Percentiles rank a stretch among this genome's conserved stretches.
These are phyloP conservation scores for Canna indica DNA, from an alignment of 176 grass and related monocot species.

Conservation along the genomic window DNA sequence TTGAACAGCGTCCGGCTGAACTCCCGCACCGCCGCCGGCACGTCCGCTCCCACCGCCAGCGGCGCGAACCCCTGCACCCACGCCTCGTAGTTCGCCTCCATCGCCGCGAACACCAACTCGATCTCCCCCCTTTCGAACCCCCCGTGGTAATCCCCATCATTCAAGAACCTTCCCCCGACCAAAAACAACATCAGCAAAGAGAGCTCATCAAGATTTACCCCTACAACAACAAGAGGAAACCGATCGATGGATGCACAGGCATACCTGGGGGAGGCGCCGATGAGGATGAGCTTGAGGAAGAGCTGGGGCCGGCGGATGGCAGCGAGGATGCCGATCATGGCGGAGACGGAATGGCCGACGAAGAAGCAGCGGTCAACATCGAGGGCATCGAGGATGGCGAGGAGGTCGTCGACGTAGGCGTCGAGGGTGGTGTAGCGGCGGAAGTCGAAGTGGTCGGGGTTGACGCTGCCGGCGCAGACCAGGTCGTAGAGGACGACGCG, in stretches of 20 bases:
- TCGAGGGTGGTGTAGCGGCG: too few relatives aligned
- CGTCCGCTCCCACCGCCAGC: slow-evolving; percentile 83
- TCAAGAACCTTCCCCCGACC: slow-evolving; percentile 18
- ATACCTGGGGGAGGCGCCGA: slow-evolving; percentile 74
- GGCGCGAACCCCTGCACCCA: slow-evolving; percentile 92
- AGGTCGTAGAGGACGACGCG: slow-evolving; percentile 61
- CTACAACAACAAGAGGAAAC: too few relatives aligned
- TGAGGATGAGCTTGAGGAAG: slow-evolving; percentile 76
- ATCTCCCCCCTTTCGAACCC: slow-evolving; percentile 76
- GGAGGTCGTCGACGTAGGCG: too few relatives aligned
- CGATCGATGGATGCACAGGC: too few relatives aligned
- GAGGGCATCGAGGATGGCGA: too few relatives aligned
- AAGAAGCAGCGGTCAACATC: too few relatives aligned
- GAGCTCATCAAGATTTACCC: too few relatives aligned
- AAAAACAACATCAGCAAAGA: too few relatives aligned
- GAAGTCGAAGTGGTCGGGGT: too few relatives aligned
- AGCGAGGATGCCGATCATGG: slow-evolving; percentile 88
- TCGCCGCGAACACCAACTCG: slow-evolving; percentile 70
- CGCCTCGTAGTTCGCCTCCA: slow-evolving; percentile 76
- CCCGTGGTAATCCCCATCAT: slow-evolving; percentile 75
- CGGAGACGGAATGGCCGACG: slow-evolving; percentile 62
- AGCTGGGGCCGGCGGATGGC: slow-evolving; percentile 67
- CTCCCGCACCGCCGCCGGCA: slow-evolving; percentile 82
- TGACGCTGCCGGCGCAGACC: too few relatives aligned
- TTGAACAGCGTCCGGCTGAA: slow-evolving; percentile 99